Base-by-base conservation (phyloP, 2,329 filamentous ascomycete species). In the Aspergillus sp. region DNA sequence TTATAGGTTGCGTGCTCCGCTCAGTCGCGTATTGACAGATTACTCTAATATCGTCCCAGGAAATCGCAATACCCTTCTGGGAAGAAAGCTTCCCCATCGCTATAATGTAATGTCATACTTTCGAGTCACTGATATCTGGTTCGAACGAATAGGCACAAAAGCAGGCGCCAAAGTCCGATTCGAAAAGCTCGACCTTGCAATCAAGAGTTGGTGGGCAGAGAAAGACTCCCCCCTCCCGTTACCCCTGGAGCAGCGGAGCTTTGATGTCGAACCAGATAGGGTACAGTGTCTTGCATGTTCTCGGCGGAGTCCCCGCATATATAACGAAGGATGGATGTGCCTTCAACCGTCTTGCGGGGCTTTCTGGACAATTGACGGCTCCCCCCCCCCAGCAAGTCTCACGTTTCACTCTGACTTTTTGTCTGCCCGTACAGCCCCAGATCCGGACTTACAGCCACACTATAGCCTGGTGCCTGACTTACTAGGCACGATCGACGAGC, bases 31-130 rank as follows among this genome's bases (percentile, higher is more conserved):
- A 41, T 9, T 41, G 12, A 33, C 4, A n/a, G 29, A 19, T 19
- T 19, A 19, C 19, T 19, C 34, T 54, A 70, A 29, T 64, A 35
- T 49, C 58, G 30, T 38, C 19, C 19, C 19, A 74, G 81, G 83
- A 1, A 61, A 74, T 10, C 62, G 74, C 45, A 78, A 81, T 51
- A 59, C 61, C 3, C 60, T 72, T 26, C 69, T 76, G 12, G 70
- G 72, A 0, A 73, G 72, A 1, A 66, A 71, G 28, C 67, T 82
- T 5, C 76, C 77, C 0, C 72, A 82, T 48, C 67, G 74, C 1
- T 88, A 82, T 56, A 81, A 77, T 46, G 79, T 88, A 0, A 70
- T 89, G 38, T 83, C 73, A n/a, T 81, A 75, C 61, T 89, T 86
- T 60, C 78, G 81, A 42, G 70, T 86, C 8, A 85, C 82, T 0